Conservation (phyloP, 345 rosid genomes). For the Eutrema heterophyllum region DNA sequence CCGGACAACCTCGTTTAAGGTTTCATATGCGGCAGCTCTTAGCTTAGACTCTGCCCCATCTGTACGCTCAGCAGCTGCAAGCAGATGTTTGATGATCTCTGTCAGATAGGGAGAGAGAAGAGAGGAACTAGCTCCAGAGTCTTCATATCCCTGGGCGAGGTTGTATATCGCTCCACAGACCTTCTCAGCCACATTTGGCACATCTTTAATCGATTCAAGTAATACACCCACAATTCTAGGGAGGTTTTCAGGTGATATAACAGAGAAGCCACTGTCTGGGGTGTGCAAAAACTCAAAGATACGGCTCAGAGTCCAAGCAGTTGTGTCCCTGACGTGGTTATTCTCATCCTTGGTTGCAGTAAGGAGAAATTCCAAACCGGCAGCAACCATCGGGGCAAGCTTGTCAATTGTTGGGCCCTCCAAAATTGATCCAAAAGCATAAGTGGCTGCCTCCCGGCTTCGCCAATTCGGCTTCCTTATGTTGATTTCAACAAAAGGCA, state of each 20-base stretch:
- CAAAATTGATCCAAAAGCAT: slow-evolving; percentile 88
- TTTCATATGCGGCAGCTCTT: slow-evolving; percentile 78
- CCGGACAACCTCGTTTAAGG: slow-evolving; percentile 87
- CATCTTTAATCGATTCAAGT: slow-evolving; percentile 70
- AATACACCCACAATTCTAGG: slow-evolving; percentile 53
- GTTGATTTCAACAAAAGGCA: slow-evolving; percentile 86
- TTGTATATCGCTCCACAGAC: slow-evolving; percentile 89
- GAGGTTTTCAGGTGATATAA: slow-evolving; percentile 65
- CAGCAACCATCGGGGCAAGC: slow-evolving; percentile 72
- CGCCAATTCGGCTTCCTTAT: slow-evolving; percentile 73
- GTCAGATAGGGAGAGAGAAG: slow-evolving; percentile 31
- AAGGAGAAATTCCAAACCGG: slow-evolving; percentile 78
- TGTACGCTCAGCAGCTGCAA: slow-evolving; percentile 66
- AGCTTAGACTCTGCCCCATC: slow-evolving; percentile 73
- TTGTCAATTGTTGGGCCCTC: slow-evolving; percentile 81
- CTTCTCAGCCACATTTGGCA: slow-evolving; percentile 87
- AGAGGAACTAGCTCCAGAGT: slow-evolving; percentile 58
- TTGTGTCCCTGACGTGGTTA: slow-evolving; percentile 91
- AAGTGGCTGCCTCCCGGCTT: slow-evolving; percentile 91
- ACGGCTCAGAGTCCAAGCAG: slow-evolving; percentile 93
- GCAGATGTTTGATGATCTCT: slow-evolving; percentile 54
- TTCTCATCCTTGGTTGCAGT: slow-evolving; percentile 74
- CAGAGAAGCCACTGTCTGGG: slow-evolving; percentile 63
- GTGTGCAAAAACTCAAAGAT: slow-evolving; percentile 85
- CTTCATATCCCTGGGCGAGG: slow-evolving; percentile 93